A percentile compares a stretch with the other conserved stretches of the same genome.
Evolutionary conservation across 352 stramenopile species (phyloP).

Genomic region (Phytophthora sp.): DNA sequence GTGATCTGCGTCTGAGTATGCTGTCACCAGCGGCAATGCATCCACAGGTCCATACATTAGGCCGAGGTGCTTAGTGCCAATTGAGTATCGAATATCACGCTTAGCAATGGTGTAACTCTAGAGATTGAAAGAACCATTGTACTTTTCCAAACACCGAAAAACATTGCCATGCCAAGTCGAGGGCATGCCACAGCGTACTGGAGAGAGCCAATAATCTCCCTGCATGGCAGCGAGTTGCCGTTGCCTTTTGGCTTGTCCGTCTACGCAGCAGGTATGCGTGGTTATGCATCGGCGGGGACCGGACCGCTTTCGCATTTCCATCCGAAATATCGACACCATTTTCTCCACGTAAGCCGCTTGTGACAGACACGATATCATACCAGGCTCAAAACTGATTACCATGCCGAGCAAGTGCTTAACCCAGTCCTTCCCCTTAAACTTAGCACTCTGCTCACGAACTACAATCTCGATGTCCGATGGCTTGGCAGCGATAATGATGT

Average conservation of each 20-base stretch:
- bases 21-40: background rate
- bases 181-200: constrained; percentile 6
- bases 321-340: background rate
- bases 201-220: constrained; percentile 2
- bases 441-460: constrained; percentile 3
- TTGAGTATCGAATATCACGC: constrained; percentile 2
- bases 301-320: background rate
- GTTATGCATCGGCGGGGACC: constrained; percentile 5
- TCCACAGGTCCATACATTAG: background rate
- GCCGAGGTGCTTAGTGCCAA: constrained; percentile 3
- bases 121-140: constrained; percentile 1
- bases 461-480: background rate
- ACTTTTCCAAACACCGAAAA: constrained; percentile 1
- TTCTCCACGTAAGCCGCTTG: constrained; percentile 1
- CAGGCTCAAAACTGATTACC: constrained; percentile 2
- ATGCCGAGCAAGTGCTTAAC: constrained; percentile 7
- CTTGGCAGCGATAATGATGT: background rate
- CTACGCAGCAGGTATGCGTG: background rate
- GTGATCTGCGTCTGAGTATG: constrained; percentile 12
- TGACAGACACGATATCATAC: background rate
- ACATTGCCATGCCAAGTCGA: constrained; percentile 9
- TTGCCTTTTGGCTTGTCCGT: background rate
- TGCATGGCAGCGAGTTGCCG: background rate
- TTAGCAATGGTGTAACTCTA: constrained; percentile 1
- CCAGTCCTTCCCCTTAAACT: constrained; percentile 7